A percentile compares a stretch with the other conserved stretches of the same genome.
Evolutionary conservation across 208 protist species (phyloP).

Genomic region (Tritrichomonas musculus): DNA sequence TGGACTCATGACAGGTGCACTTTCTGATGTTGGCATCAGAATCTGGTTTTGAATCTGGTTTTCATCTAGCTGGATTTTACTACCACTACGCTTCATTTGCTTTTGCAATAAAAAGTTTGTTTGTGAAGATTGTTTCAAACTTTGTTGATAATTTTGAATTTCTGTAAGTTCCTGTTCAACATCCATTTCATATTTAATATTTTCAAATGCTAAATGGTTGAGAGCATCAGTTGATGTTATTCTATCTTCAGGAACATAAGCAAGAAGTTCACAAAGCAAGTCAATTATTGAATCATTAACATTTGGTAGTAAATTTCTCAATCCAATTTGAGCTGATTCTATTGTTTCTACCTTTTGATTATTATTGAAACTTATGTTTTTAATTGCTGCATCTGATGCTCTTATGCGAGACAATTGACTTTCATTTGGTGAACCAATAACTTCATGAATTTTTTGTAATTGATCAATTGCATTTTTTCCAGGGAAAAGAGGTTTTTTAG

Average conservation of each 20-base stretch:
- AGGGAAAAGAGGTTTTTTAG: slow-evolving; percentile 39
- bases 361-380: too few species aligned
- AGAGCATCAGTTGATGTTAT: slow-evolving; percentile 1
- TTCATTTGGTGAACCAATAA: slow-evolving; percentile 29
- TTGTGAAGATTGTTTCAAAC: too few species aligned
- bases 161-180: too few species aligned
- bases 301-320: neutral
- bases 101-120: too few species aligned
- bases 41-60: too few species aligned
- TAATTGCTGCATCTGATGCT: neutral
- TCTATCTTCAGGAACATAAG: neutral
- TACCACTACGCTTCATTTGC: too few species aligned
- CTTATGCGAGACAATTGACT: neutral
- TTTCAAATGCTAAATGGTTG: neutral
- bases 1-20: too few species aligned
- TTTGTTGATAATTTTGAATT: too few species aligned
- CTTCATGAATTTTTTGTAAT: slow-evolving; percentile 37
- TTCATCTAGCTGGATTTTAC: too few species aligned
- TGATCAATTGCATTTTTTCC: slow-evolving; percentile 37
- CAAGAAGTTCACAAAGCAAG: neutral
- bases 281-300: neutral
- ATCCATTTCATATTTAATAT: neutral
- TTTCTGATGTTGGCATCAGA: too few species aligned
- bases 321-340: neutral
- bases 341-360: too few species aligned